These are phyloP conservation scores for Aspergillus phoenicis DNA, from an alignment of 2,329 filamentous ascomycete species.

Conservation along the genomic window DNA sequence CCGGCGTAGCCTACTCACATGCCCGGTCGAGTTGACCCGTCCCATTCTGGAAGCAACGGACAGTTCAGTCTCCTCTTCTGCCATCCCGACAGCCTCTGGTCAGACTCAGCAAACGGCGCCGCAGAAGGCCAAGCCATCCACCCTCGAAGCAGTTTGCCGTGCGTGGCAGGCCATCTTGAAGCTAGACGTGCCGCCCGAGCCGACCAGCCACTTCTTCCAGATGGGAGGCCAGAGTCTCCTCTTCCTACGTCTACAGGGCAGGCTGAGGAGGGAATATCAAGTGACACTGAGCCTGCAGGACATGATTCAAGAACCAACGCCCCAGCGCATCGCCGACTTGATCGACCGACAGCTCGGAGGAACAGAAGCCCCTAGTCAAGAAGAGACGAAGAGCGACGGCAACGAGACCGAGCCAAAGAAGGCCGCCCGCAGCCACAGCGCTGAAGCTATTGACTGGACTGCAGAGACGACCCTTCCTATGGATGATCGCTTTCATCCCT, in stretches of 20 bases:
- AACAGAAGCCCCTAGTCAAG: background rate
- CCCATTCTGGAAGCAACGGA: background rate
- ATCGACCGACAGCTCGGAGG: background rate
- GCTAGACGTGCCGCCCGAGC: background rate
- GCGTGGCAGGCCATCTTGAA: background rate
- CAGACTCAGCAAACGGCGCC: background rate
- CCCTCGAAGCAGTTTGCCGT: background rate
- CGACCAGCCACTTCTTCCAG: constrained; percentile 3
- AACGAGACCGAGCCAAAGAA: background rate
- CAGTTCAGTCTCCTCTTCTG: background rate
- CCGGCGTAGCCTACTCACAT: background rate
- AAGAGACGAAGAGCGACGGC: background rate
- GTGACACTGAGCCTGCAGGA: background rate
- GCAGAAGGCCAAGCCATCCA: background rate
- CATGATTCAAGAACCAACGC: constrained; percentile 1
- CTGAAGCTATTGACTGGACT: background rate
- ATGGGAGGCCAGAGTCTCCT: constrained; percentile 4
- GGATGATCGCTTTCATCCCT: background rate
- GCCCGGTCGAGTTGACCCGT: background rate
- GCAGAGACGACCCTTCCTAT: background rate
- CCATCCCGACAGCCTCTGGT: background rate
- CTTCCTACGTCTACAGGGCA: constrained; percentile 1
- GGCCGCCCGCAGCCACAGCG: background rate
- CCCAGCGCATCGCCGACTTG: background rate
- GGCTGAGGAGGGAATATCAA: background rate